Base-by-base conservation (phyloP, 108 stramenopile genomes). In the Aurantiochytrium sp. region DNA sequence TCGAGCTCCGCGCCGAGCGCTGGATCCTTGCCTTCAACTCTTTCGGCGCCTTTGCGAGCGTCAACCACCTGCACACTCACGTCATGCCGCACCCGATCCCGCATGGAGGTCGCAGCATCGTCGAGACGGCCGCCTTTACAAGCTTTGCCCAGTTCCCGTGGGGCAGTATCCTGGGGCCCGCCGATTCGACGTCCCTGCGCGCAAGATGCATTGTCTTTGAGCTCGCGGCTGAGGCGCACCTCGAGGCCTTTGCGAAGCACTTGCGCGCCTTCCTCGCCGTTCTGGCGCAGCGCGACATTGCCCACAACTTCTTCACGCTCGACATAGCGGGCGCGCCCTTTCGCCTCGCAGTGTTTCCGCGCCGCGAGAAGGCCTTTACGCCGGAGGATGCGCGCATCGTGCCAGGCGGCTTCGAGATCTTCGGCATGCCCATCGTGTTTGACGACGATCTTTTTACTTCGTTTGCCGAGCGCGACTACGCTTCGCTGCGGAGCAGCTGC, bases 11-110 rank as follows among this genome's bases (percentile, higher is more conserved):
- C 15, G 17, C 39, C 6, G 45, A 81, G 12, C n/a, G 42, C n/a
- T 81, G 73, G 73, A 37, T 81, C 24, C 39, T 81, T 15, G 45
- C 8, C 45, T 81, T 81, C 45, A 81, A 48, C 45, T 81, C 73
- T 24, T 81, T 81, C 39, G 73, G 73, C 1, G 36, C 73, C 39
- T 81, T 81, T 81, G 73, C 73, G 17, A 81, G 73, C 45, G 73
- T 81, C 39, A 81, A 81, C 39, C 73, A 81, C 73, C 24, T 81
- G 45, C 73, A 81, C 30, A 48, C 45, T 0, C 73, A 81, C n/a
- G 12, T 81, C n/a, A 41, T 81, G 42, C 73, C 73, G 2, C 73
- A 48, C 39, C 73, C 73, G 6, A 4, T 81, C 0, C 73, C 8
- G 17, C 10, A 10, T 24, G 24, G 24, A 24, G 73, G 42, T 12